A percentile compares a stretch with the other conserved stretches of the same genome.
Evolutionary conservation across 805 yeast species (phyloP).

Genomic region (Metschnikowia dekortorum): DNA sequence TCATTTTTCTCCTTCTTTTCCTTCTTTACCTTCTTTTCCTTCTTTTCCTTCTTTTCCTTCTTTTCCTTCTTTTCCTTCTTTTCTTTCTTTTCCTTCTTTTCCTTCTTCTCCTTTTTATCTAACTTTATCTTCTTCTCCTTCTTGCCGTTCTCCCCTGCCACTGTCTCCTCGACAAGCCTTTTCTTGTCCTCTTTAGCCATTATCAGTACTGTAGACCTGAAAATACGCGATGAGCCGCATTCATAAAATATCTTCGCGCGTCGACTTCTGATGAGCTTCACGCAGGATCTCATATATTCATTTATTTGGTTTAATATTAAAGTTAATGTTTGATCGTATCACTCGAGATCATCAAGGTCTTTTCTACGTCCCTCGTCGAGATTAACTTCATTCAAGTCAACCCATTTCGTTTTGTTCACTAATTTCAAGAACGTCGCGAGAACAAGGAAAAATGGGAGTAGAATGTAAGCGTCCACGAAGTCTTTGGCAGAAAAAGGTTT

Average conservation of each 20-base stretch:
- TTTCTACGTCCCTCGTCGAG: conserved; percentile 49
- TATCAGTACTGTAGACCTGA: neutral
- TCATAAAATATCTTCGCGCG: conserved; percentile 3
- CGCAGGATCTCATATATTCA: neutral
- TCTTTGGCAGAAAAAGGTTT: conserved; percentile 49
- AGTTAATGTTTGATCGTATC: neutral
- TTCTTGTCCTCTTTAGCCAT: conserved; percentile 26
- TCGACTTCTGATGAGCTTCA: conserved; percentile 1
- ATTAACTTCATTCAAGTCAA: conserved; percentile 42
- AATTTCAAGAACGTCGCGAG: conserved; percentile 35
- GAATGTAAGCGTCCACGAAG: conserved; percentile 55
- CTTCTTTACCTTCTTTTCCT: conserved; percentile 28
- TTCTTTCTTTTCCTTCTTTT: conserved; percentile 19
- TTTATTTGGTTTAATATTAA: neutral
- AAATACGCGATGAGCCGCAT: neutral
- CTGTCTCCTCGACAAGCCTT: conserved; percentile 23
- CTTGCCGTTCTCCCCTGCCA: conserved; percentile 23
- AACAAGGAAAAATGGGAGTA: conserved; percentile 54
- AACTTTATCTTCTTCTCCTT: conserved; percentile 24
- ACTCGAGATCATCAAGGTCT: conserved; percentile 20
- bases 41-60: conserved; percentile 20
- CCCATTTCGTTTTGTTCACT: conserved; percentile 38
- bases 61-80: conserved; percentile 24
- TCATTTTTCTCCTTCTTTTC: conserved; percentile 36
- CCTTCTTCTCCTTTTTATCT: conserved; percentile 18